Base-by-base conservation (phyloP, 768 basidiomycete species). In the Dioszegia crocea region DNA sequence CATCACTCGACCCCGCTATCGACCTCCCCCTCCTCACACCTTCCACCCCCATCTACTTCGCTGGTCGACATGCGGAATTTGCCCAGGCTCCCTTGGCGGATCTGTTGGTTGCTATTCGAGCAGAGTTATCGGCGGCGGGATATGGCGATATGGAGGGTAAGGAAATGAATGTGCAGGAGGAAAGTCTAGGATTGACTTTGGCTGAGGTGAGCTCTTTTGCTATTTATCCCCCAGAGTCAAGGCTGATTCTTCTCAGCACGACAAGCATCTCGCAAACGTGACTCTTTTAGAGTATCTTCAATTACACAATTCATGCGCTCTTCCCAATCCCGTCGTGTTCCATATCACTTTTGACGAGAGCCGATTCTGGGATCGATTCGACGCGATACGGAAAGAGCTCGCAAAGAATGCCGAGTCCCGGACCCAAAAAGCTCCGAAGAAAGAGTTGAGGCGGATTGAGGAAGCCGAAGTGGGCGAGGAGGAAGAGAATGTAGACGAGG, bases 401-500 rank as follows among this genome's bases (percentile, higher is more conserved):
- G 60, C 59, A 4, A 59, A 53, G 12, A 21, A 91, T 84, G 43
- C 89, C 87, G 49, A 83, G 78, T 81, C 92, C 85, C 63, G 92
- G 89, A 80, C 91, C 89, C 9, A 88, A 80, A 24, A 92, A 80
- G 11, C 89, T 89, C 59, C 89, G 73, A 1, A 54, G 26, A 21
- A 23, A 31, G 43, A 89, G 90, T 1, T 89, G 87, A 6, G 88
- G 86, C 75, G 91, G 89, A 56, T 92, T 86, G 69, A 93, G 86
- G 61, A 90, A 86, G 26, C 91, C 82, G 11, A 85, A 86, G 24
- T 8, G 21, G 33, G 14, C 14, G 33, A 89, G 89, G 60, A 59
- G 50, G 39, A 53, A 26, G 33, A 43, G 43, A 33, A 46, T 38
- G 33, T 36, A 30, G 43, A 49, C 19, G 12, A 49, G n/a, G 31